Base-by-base conservation (phyloP, 345 rosid species). In the Mercurialis annua region DNA sequence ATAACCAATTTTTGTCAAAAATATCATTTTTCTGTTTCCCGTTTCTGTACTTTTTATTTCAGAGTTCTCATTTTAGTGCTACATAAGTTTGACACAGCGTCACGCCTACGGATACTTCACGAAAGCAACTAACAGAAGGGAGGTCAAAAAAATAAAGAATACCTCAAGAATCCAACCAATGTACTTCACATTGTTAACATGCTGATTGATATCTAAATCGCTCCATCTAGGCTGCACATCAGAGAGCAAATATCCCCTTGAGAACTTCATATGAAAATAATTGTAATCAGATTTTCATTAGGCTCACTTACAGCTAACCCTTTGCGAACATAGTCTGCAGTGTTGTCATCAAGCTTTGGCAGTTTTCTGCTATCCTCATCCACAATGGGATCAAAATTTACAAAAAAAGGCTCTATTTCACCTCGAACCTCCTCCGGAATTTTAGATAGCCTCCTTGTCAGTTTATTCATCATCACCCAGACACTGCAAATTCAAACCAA, bases 391-490 rank as follows among this genome's bases (percentile, higher is more conserved):
- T 84, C 83, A 70, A 86, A 82, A 50, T 87, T 68, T 79, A 88
- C 52, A 81, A 95, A 88, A 71, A 77, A 74, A 26, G 97, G 97
- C 68, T 86, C 87, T 72, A 90, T 88, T 67, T 95, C 99, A 36
- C 78, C 85, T 71, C 92, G 83, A 81, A 85, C 99, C 68, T 92
- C 98, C 71, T 84, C 97, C 4, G 97, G 98, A 49, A 95, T 71
- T 85, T 92, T 95, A 42, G 99, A 92, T 59, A 95, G 71, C 73
- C 85, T 90, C 75, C 99, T 87, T 40, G 98, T 95, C 68, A 82
- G 66, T 83, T 92, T 95, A 87, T 95, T 95, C 98, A 95, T 92
- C 99, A 92, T 88, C 78, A 95, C 98, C 96, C 98, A 95, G 51
- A 91, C 84, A 79, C 99, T 92, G 87, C 81, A 74, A 67, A 55